Conservation (phyloP, 202 grass and related monocot species). For the Saccharum hybrid region DNA sequence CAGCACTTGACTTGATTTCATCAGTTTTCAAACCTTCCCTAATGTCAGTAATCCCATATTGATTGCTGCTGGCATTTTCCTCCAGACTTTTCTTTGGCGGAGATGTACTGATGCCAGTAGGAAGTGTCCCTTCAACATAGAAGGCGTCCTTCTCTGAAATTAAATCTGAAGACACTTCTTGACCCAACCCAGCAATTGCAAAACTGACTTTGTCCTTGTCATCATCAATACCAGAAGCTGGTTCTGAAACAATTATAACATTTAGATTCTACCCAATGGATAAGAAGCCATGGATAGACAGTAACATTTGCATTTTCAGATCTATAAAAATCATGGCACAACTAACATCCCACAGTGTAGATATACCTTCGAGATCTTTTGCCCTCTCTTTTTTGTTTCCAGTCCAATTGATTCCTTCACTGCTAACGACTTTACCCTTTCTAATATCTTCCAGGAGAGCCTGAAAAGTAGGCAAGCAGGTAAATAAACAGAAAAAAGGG, state of each 20-base stretch:
- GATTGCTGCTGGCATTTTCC: conserved; percentile 32
- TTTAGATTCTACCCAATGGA: conserved; percentile 39
- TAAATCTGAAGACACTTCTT: conserved; percentile 42
- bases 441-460: conserved; percentile 84
- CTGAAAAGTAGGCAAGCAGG: conserved; percentile 42
- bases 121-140: conserved; percentile 35
- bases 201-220: conserved; percentile 35
- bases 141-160: conserved; percentile 65
- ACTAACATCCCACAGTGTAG: conserved; percentile 5
- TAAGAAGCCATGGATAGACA: conserved; percentile 11
- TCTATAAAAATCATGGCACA: not conserved
- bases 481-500: conserved; percentile 30
- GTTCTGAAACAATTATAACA: conserved; percentile 46
- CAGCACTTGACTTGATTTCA: conserved; percentile 34
- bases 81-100: conserved; percentile 7
- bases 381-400: conserved; percentile 45
- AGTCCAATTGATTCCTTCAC: conserved; percentile 44
- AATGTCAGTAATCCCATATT: conserved; percentile 26
- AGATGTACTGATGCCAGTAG: conserved; percentile 27
- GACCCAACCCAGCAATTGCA: conserved; percentile 36
- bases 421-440: conserved; percentile 73
- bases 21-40: conserved; percentile 36
- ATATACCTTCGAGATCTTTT: conserved; percentile 57
- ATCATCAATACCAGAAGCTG: conserved; percentile 31
- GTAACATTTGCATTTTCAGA: conserved; percentile 19